Conservation (phyloP, 2,329 filamentous ascomycete species). For the Scytalidium sp. region DNA sequence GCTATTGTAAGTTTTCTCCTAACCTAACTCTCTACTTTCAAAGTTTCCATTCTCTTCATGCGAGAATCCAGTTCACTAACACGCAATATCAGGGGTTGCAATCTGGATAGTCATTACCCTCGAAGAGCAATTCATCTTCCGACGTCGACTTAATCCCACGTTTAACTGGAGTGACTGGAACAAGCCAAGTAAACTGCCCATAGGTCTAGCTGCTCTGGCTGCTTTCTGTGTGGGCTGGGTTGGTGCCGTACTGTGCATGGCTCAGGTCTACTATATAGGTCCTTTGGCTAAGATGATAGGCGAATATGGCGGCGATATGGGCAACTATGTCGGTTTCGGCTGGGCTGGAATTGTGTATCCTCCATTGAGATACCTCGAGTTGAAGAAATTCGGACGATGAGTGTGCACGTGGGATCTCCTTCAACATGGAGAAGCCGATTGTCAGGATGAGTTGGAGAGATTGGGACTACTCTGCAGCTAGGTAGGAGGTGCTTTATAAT, state of each 20-base stretch:
- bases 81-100: slow-evolving; percentile 39
- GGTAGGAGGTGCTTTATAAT: too few species aligned
- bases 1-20: slow-evolving; percentile 49
- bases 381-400: slow-evolving; percentile 40
- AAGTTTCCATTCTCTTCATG: not conserved
- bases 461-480: too few species aligned
- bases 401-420: too few species aligned
- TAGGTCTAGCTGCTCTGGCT: slow-evolving; percentile 58
- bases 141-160: slow-evolving; percentile 32
- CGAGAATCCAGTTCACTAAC: not conserved
- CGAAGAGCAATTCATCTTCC: slow-evolving; percentile 62
- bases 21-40: not conserved
- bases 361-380: slow-evolving; percentile 46
- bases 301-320: slow-evolving; percentile 43
- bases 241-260: slow-evolving; percentile 64
- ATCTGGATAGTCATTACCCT: slow-evolving; percentile 62
- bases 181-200: slow-evolving; percentile 52
- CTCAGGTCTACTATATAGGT: slow-evolving; percentile 64
- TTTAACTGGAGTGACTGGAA: slow-evolving; percentile 64
- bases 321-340: slow-evolving; percentile 49
- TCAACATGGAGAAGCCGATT: too few species aligned
- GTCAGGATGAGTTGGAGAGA: too few species aligned
- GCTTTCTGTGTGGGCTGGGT: slow-evolving; percentile 65
- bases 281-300: slow-evolving; percentile 58
- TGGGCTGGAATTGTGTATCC: slow-evolving; percentile 45